Base-by-base conservation (phyloP, 2,329 filamentous ascomycete genomes). In the Chrysosphaeria jannelii region DNA sequence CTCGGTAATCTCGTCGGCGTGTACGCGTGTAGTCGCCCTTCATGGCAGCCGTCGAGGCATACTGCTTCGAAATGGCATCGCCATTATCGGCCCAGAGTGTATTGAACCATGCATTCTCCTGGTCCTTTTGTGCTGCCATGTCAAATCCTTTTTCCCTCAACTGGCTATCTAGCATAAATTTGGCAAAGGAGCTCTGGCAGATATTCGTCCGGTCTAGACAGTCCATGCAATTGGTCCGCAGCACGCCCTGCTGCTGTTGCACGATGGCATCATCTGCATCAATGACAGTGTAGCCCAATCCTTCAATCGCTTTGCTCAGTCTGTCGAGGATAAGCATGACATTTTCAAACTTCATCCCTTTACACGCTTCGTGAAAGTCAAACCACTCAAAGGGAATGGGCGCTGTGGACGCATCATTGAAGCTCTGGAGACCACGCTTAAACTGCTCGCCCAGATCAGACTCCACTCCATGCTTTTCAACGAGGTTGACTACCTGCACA, bases 171-270 rank as follows among this genome's bases (percentile, higher is more conserved):
- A 97, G 52, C 32, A 75, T 71, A 36, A 69, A 63, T 36, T 76
- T 72, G 5, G 62, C 85, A 39, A 79, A 79, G 0, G 78, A 85
- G 37, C 75, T 89, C 43, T 93, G 81, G 19, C 79, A 78, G 12
- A 97, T 79, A 34, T 93, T 93, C 2, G 85, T 97, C 12, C 85
- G 63, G 40, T 97, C 85, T 7, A 97, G 50, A 35, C 85, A 97
- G 38, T 97, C 85, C 85, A 97, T 93, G 42, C 85, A 97, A 38
- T 97, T 97, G 2, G 78, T 91, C 26, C 85, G 58, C n/a, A 93
- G 41, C 5, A 89, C 60, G 2, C 79, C 79, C 13, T 48, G 52
- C 39, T 91, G 79, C 22, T 39, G 47, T 4, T 38, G 34, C 10
- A 43, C 33, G 9, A 57, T 28, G n/a, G n/a, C 27, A 2, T 27